These are phyloP conservation scores for Verticillium isaacii DNA, from an alignment of 2,329 filamentous ascomycete species.

Conservation along the genomic window DNA sequence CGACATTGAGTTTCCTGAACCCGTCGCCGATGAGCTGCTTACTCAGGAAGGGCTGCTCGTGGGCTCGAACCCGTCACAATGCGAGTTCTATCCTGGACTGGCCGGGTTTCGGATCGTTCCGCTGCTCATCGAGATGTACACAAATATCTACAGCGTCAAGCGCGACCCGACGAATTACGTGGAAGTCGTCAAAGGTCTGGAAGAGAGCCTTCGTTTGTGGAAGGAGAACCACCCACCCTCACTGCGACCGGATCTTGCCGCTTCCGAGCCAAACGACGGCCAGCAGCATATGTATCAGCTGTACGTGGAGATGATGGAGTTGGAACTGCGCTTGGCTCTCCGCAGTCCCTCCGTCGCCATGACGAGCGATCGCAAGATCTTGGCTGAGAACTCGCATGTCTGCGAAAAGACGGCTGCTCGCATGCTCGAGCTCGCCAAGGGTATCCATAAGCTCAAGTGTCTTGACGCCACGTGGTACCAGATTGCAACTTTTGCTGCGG, in stretches of 20 bases:
- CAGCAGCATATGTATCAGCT: slow-evolving; percentile 46
- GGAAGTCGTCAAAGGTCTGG: slow-evolving; percentile 57
- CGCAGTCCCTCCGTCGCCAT: slow-evolving; percentile 58
- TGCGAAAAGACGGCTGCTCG: slow-evolving; percentile 63
- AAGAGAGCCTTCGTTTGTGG: slow-evolving; percentile 60
- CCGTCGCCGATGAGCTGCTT: slow-evolving; percentile 66
- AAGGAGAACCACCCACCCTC: slow-evolving; percentile 58
- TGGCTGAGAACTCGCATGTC: slow-evolving; percentile 58
- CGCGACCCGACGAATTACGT: slow-evolving; percentile 60
- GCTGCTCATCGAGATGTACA: slow-evolving; percentile 69
- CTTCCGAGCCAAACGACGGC: slow-evolving; percentile 20
- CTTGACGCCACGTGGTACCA: slow-evolving; percentile 78
- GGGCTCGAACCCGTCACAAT: slow-evolving; percentile 46
- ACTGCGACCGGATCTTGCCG: slow-evolving; percentile 40
- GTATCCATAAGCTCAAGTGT: slow-evolving; percentile 59
- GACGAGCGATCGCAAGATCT: slow-evolving; percentile 47
- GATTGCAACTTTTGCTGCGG: slow-evolving; percentile 65
- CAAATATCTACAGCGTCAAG: slow-evolving; percentile 68
- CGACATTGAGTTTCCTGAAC: slow-evolving; percentile 71
- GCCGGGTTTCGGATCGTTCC: slow-evolving; percentile 60
- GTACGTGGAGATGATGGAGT: slow-evolving; percentile 46
- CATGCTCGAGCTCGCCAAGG: slow-evolving; percentile 55
- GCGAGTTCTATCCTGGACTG: slow-evolving; percentile 63
- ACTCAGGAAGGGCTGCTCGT: slow-evolving; percentile 59
- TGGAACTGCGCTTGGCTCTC: slow-evolving; percentile 56